A percentile compares a stretch with the other conserved stretches of the same genome.
Evolutionary conservation across 2,329 filamentous ascomycete species (phyloP).

Genomic region (Paecilomyces formosus): DNA sequence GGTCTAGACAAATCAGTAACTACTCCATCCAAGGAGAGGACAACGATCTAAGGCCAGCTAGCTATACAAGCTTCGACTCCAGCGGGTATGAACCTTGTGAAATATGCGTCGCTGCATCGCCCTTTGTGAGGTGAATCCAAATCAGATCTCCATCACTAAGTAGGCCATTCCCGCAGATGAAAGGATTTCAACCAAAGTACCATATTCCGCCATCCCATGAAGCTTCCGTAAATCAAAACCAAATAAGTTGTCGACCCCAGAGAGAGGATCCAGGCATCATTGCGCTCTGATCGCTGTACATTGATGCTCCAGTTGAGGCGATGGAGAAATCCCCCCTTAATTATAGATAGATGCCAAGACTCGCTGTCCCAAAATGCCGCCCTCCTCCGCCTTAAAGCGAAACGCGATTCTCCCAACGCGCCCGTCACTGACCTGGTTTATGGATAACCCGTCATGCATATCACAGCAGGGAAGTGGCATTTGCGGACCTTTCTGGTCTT

Average conservation of each 20-base stretch:
- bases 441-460: conserved; percentile 17
- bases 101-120: not conserved
- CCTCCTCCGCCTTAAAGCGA: conserved; percentile 9
- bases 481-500: conserved; percentile 20
- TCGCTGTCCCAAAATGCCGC: conserved; percentile 1
- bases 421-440: not conserved
- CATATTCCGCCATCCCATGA: not conserved
- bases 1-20: not conserved
- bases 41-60: not conserved
- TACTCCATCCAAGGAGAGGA: not conserved
- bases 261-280: not conserved
- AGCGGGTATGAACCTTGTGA: not conserved
- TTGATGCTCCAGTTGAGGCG: not conserved
- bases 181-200: not conserved
- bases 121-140: not conserved
- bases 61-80: not conserved
- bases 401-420: conserved; percentile 8
- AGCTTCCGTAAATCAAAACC: not conserved
- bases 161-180: not conserved
- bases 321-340: not conserved
- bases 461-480: conserved; percentile 12
- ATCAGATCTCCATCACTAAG: not conserved
- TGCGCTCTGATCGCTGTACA: not conserved
- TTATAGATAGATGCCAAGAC: conserved; percentile 6
- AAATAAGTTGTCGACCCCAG: not conserved